Base-by-base conservation (phyloP, 306 rosid genomes). In the Pyrus pyrifolia region DNA sequence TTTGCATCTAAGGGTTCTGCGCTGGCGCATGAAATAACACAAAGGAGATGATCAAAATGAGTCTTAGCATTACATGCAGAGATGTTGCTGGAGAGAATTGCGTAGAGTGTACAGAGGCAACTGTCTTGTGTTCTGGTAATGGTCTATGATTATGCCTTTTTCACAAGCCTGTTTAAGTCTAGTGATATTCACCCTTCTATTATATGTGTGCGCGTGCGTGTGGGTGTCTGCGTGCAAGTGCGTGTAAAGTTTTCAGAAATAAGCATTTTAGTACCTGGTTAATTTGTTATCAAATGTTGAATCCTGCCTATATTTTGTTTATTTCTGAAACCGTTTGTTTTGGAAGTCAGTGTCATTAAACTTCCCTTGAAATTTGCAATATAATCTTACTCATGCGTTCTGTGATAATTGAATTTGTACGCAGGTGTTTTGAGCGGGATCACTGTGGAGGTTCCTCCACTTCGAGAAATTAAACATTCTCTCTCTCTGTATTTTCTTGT, bases 11-110 rank as follows among this genome's bases (percentile, higher is more conserved):
- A 87, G 76, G 89, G 89, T 72, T 88, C 89, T 35, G 93, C 92
- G 51, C 78, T 86, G 78, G 96, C 97, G 3, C 92, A 87, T 85
- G 93, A 89, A 81, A 86, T 73, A 95, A 95, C 83, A 90, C 99
- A 1, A 95, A 86, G 85, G 99, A 95, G 76, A 71, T 76, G 83
- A 92, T 95, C 83, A 90, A 82, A 82, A 87, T 92, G 91, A 91
- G 81, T 74, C 97, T 95, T 51, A 87, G 88, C 69, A 85, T 95
- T 69, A 85, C 89, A 11, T 91, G 97, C 83, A 87, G 98, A 82
- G 99, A 95, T 81, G 98, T 95, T 55, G 93, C 99, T 68, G 97
- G 99, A 69, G 93, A 92, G 77, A 93, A 89, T 57, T 92, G 98
- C 55, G 81, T 96, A 17, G 99, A 92, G 78, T 88, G 91, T 57